A percentile compares a stretch with the other conserved stretches of the same genome.
These are phyloP conservation scores for Exophiala sp. DNA, from an alignment of 2,329 filamentous ascomycete species.

Conservation along the genomic window DNA sequence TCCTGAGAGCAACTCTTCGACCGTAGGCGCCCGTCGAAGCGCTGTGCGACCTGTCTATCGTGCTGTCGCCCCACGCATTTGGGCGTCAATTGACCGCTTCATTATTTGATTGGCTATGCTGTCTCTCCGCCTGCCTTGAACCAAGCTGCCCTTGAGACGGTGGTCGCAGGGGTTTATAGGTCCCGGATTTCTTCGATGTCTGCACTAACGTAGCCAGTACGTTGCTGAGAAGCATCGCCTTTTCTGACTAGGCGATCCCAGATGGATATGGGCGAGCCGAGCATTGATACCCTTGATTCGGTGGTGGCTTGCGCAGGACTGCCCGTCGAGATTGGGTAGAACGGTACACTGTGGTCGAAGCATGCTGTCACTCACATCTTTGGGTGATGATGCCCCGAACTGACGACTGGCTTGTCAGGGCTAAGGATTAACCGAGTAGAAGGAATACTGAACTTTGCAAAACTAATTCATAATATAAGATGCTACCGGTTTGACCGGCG, in stretches of 20 bases:
- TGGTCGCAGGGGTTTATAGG: neutral
- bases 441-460: neutral
- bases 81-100: constrained; percentile 19
- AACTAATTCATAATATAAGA: neutral
- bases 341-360: too few relatives aligned
- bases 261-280: neutral
- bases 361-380: too few relatives aligned
- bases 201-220: neutral
- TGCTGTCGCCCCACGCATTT: constrained; percentile 17
- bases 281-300: neutral
- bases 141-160: constrained; percentile 1
- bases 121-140: neutral
- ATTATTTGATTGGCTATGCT: constrained; percentile 11
- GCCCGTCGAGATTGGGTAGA: too few relatives aligned
- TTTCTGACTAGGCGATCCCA: neutral
- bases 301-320: too few relatives aligned
- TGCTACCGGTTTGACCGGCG: constrained; percentile 7
- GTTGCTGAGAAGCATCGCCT: too few relatives aligned
- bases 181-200: neutral
- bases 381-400: neutral
- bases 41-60: constrained; percentile 13
- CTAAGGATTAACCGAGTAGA: neutral
- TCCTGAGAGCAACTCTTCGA: constrained; percentile 3
- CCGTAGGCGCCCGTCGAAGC: constrained; percentile 22
- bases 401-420: neutral